A percentile compares a stretch with the other conserved stretches of the same genome.
phyloP scores from a whole-genome alignment of 257 asterid species.

The Fraxinus cuspidata region DNA sequence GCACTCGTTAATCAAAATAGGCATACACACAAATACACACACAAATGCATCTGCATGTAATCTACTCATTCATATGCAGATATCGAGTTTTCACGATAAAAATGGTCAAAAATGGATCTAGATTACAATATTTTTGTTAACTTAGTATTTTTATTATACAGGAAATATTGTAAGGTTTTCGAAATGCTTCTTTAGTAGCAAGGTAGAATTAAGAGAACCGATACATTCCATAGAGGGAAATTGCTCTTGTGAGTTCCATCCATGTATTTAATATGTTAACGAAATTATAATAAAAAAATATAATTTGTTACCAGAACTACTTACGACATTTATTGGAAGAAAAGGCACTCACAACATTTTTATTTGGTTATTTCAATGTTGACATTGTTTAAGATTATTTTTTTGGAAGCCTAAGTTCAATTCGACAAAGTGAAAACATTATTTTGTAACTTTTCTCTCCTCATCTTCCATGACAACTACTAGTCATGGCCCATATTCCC shows the following conservation, averaged over 20 bases:
- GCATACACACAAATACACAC: neutral
- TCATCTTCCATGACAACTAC: neutral
- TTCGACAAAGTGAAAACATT: neutral
- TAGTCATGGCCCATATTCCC: neutral
- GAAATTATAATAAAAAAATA: no score
- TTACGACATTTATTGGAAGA: neutral
- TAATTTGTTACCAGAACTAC: neutral
- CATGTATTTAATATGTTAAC: neutral
- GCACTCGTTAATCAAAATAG: neutral
- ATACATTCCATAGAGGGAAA: neutral
- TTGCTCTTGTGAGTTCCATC: neutral
- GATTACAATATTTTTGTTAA: neutral
- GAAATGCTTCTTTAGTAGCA: neutral
- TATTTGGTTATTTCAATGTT: neutral
- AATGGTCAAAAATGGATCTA: neutral
- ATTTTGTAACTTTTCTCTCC: neutral
- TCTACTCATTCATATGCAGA: neutral
- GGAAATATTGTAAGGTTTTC: neutral
- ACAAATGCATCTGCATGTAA: neutral
- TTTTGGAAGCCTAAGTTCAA: neutral
- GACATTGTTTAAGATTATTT: neutral
- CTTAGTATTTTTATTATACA: neutral
- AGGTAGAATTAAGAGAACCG: neutral
- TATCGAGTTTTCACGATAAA: neutral
- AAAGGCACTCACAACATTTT: neutral